Percentiles rank a stretch among this genome's conserved stretches.
Conservation (phyloP, 345 rosid species). For the Orychophragmus violaceus region DNA sequence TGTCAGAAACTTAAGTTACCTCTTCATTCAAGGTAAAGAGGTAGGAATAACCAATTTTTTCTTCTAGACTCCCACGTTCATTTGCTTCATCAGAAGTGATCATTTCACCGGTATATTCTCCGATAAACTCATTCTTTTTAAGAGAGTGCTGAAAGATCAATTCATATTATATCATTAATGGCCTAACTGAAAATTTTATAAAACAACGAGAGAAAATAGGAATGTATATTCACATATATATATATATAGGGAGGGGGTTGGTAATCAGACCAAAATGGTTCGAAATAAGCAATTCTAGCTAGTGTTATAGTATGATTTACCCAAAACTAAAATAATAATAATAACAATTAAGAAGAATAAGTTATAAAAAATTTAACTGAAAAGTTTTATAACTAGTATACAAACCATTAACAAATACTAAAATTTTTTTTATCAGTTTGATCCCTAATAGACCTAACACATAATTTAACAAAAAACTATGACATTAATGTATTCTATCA, state of each 20-base stretch:
- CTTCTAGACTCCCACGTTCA: slow-evolving; percentile 75
- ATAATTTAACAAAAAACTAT: too few relatives aligned
- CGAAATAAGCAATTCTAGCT: background rate
- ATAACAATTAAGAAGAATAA: background rate
- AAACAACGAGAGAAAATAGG: background rate
- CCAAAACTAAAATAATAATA: background rate
- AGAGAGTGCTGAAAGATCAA: slow-evolving; percentile 51
- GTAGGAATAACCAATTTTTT: slow-evolving; percentile 64
- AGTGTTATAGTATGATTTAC: background rate
- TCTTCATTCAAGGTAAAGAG: slow-evolving; percentile 89
- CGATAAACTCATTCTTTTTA: slow-evolving; percentile 75
- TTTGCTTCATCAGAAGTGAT: slow-evolving; percentile 74
- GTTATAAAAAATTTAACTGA: background rate
- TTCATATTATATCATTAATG: background rate
- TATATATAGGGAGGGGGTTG: background rate
- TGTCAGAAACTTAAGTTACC: slow-evolving; percentile 32
- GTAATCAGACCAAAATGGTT: background rate
- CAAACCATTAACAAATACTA: background rate
- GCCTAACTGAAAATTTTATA: background rate
- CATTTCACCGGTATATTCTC: slow-evolving; percentile 95
- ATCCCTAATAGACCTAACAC: background rate
- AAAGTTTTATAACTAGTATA: too few relatives aligned
- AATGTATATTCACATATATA: background rate
- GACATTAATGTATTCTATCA: background rate
- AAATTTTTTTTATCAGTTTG: background rate